Base-by-base conservation (phyloP, 768 basidiomycete species). In the Inosperma sp. region DNA sequence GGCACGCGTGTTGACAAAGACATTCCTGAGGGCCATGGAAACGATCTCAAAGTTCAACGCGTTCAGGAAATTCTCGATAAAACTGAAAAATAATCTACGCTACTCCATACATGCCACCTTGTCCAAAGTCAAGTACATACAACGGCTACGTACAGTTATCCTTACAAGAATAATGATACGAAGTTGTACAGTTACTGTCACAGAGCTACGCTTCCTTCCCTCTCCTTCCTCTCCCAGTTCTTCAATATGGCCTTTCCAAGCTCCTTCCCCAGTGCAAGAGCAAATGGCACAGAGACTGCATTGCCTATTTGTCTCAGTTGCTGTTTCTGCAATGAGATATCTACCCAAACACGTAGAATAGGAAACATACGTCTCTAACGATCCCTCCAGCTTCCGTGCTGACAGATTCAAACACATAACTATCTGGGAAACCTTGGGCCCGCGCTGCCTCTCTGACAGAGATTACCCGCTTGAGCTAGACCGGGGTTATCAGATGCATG, bases 1-100 rank as follows among this genome's bases (percentile, higher is more conserved):
- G 95, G 95, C 35, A 97, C 95, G 1, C 82, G 94, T 39, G 76
- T 79, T 19, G 79, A 94, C 67, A 79, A 83, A 53, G 71, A 77
- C 31, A 76, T 84, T 14, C 66, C 69, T 4, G 74, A 76, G 1
- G 86, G 84, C 5, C 72, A 79, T 36, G 92, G 86, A 6, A 96
- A 96, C 57, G 81, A 81, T 17, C 72, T 70, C 47, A 97, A 98
- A 64, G 79, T 96, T 13, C 73, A 74, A 44, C 79, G 93, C 22
- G 93, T 98, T 7, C 75, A 88, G 57, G 84, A 84, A 40, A 89
- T 96, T 34, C 67, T 98, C 21, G 72, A 74, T 7, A 72, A 66
- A 57, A 73, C 73, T 47, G 26, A 50, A 39, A 30, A 44, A 7
- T 10, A 46, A n/a, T n/a, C 25, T n/a, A 23, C 30, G 6, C 13